Evolutionary conservation across 2,329 filamentous ascomycete species (phyloP).

Genomic region (Curvularia sp.): DNA sequence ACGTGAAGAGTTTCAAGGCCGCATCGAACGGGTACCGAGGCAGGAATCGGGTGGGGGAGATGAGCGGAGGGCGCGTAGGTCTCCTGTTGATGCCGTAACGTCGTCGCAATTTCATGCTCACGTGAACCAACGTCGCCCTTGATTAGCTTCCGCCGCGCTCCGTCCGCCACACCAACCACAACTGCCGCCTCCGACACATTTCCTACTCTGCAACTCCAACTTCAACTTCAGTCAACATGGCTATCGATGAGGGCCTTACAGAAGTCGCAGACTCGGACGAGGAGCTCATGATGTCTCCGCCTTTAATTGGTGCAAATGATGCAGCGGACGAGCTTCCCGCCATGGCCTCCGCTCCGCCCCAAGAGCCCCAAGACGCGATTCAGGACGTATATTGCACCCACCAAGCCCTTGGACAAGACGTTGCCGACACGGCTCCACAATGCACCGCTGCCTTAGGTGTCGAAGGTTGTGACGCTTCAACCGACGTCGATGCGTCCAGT

Average conservation of each 20-base stretch:
- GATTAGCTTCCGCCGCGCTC: constrained; percentile 30
- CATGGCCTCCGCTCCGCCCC: constrained; percentile 17
- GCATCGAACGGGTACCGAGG: constrained; percentile 10
- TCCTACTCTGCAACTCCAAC: constrained; percentile 4
- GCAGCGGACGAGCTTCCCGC: constrained; percentile 34
- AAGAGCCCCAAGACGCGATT: constrained; percentile 32
- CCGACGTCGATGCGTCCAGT: constrained; percentile 14
- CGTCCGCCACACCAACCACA: constrained; percentile 18
- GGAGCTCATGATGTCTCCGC: constrained; percentile 43
- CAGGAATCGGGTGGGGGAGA: constrained; percentile 4
- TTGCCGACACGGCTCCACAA: constrained; percentile 18
- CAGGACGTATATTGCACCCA: constrained; percentile 23
- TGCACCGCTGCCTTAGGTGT: constrained; percentile 19
- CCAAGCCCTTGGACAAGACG: constrained; percentile 22
- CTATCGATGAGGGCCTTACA: constrained; percentile 23
- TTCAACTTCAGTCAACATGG: constrained; percentile 34
- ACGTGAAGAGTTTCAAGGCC: constrained; percentile 28
- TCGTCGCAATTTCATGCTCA: constrained; percentile 35
- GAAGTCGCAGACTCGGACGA: constrained; percentile 48
- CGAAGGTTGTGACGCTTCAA: constrained; percentile 22
- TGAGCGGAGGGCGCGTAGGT: constrained; percentile 8
- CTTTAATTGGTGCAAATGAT: constrained; percentile 21
- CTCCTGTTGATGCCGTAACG: constrained; percentile 27
- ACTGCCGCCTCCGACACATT: constrained; percentile 12
- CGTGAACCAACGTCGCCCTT: constrained; percentile 25